Evolutionary conservation across 208 protist genomes (phyloP), one percentile per base, ranked within the genome.

Genomic region (Leptomonas pyrrhocoris): DNA sequence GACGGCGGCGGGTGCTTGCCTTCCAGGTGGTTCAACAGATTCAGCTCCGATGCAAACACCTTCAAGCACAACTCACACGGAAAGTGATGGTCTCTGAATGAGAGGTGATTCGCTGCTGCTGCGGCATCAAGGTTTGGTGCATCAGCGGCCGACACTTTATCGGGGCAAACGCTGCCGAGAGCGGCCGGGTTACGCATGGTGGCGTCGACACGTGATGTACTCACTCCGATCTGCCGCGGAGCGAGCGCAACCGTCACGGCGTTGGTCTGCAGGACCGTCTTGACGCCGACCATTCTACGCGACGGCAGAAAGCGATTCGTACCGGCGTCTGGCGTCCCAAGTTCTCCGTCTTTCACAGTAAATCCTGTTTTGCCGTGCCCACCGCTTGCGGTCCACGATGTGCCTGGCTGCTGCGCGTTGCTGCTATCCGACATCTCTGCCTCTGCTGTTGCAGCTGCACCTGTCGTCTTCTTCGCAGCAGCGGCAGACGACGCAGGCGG

Each of bases 1-100:
- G 61, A 48, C 43, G 30, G 42, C 19, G 31, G 48, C 2, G 79
- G 75, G 61, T 95, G 90, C 25, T 77, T 68, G 16, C 50, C 73
- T 62, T 89, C 82, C 2, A 96, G 77, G 77, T 96, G 92, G 31
- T 94, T 70, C 23, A 96, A 82, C 28, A 96, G 67, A 31, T 88
- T 80, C 40, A 80, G 9, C 74, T 96, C 89, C 43, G 59, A 81
- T 16, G 66, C 34, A 34, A 90, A 93, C 13, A 66, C 62, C 8
- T 79, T 80, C 25, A 48, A 57, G 71, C 92, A 96, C 73, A 96
- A 68, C 79, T 96, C 92, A 55, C 92, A 96, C 19, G 89, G 86
- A 53, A 96, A 96, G 65, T 84, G 49, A 18, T 45, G 53, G 2
- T 85, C 84, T 34, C 30, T 58, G 49, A 90, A 92, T 19, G 49